Evolutionary conservation across 805 yeast species (phyloP).

Genomic region (Wickerhamiella vanderwaltii): DNA sequence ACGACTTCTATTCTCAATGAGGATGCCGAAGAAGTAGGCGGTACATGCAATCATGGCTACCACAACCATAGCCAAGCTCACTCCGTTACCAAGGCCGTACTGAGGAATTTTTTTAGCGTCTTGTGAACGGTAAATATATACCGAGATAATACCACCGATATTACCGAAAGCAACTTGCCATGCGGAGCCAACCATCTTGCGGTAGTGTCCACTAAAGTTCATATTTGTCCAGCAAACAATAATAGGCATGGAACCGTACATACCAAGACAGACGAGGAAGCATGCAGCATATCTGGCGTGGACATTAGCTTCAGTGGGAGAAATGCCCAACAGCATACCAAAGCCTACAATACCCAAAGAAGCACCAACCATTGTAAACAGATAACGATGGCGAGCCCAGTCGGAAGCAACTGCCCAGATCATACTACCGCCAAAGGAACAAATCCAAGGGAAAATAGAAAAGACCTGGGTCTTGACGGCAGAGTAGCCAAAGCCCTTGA

Average conservation of each 20-base stretch:
- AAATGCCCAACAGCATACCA: conserved; percentile 42
- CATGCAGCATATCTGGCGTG: conserved; percentile 50
- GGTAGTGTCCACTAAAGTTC: conserved; percentile 50
- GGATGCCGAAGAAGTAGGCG: conserved; percentile 29
- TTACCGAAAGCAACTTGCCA: conserved; percentile 62
- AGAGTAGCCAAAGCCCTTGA: conserved; percentile 48
- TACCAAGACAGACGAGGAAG: conserved; percentile 46
- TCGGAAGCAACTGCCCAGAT: conserved; percentile 53
- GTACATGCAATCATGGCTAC: conserved; percentile 31
- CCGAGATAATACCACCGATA: conserved; percentile 58
- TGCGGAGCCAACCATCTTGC: conserved; percentile 48
- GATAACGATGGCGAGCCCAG: conserved; percentile 30
- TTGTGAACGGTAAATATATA: conserved; percentile 36
- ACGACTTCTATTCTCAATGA: conserved; percentile 23
- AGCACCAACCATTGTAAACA: conserved; percentile 27
- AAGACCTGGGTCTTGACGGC: conserved; percentile 65
- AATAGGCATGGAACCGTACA: conserved; percentile 55
- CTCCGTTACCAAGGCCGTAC: conserved; percentile 42
- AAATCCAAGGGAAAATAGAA: conserved; percentile 78
- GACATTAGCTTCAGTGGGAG: conserved; percentile 24
- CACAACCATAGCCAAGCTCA: conserved; percentile 37
- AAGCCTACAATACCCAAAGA: conserved; percentile 33
- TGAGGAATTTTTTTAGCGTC: conserved; percentile 46
- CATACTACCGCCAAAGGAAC: conserved; percentile 58
- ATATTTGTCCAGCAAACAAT: conserved; percentile 55